Conservation (phyloP, 768 basidiomycete genomes). For the Russula virescens region DNA sequence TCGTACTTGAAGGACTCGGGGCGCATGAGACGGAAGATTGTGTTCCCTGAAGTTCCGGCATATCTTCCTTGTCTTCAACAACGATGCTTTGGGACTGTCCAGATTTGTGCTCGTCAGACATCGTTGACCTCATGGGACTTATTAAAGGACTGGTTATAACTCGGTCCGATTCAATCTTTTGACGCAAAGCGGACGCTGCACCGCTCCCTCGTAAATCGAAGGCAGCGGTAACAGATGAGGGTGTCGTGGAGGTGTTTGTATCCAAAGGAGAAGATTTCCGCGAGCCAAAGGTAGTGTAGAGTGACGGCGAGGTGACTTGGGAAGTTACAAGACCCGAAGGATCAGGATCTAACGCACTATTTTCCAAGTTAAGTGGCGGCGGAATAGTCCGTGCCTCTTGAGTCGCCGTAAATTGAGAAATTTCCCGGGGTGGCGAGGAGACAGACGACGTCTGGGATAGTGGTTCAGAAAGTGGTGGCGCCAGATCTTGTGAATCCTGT, state of each 20-base stretch:
- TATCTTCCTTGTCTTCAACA: constrained; percentile 14
- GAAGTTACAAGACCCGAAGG: constrained; percentile 26
- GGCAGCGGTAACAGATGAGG: constrained; percentile 22
- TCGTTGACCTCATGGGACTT: background rate
- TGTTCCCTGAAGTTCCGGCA: constrained; percentile 24
- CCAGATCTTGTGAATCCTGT: constrained; percentile 7
- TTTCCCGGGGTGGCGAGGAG: background rate
- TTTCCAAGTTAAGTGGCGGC: background rate
- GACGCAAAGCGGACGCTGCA: constrained; percentile 11
- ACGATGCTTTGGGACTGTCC: background rate
- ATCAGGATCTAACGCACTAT: constrained; percentile 25
- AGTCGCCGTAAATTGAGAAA: background rate
- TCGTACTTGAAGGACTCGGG: constrained; percentile 13
- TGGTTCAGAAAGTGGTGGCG: background rate
- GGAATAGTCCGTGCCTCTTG: background rate
- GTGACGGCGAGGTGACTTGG: constrained; percentile 28
- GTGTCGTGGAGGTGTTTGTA: constrained; percentile 1
- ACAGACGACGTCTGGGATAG: background rate
- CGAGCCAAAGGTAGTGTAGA: constrained; percentile 41
- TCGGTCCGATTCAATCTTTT: constrained; percentile 17
- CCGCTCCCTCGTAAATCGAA: constrained; percentile 14
- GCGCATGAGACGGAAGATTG: background rate
- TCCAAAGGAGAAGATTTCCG: constrained; percentile 31
- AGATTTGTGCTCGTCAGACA: background rate
- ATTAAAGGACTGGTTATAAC: background rate